Conservation (phyloP, 352 stramenopile genomes). For the Phytophthora pseudosyringae region DNA sequence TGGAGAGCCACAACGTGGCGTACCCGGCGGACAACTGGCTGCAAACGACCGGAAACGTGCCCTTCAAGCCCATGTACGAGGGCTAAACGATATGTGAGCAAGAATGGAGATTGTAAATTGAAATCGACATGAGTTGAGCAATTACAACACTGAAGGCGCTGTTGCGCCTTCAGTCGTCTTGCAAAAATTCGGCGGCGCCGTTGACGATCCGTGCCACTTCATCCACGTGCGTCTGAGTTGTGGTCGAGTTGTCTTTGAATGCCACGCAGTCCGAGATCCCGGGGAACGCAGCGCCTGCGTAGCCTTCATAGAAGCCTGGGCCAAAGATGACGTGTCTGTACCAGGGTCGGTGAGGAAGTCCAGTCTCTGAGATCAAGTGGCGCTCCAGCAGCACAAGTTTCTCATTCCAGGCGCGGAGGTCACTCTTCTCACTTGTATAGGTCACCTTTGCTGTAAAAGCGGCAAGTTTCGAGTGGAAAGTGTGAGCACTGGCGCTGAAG, state of each 20-base stretch:
- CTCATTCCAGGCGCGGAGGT: constrained; percentile 12
- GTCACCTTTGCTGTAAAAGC: constrained; percentile 27
- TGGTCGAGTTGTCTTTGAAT: constrained; percentile 21
- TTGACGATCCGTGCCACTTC: constrained; percentile 25
- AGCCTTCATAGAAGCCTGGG: constrained; percentile 32
- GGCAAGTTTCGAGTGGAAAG: constrained; percentile 19
- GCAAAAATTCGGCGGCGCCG: constrained; percentile 34
- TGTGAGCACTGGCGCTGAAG: constrained; percentile 24
- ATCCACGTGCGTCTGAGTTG: constrained; percentile 32
- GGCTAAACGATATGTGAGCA: constrained; percentile 13
- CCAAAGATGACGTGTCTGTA: constrained; percentile 37
- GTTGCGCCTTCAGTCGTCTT: not conserved
- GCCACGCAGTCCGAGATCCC: constrained; percentile 29
- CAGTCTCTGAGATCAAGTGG: constrained; percentile 20
- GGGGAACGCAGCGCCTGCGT: constrained; percentile 21
- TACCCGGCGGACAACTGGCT: constrained; percentile 95
- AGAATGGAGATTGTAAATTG: not conserved
- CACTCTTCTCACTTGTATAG: constrained; percentile 1
- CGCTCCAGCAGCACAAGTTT: constrained; percentile 28
- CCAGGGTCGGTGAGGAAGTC: constrained; percentile 27
- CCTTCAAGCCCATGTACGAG: constrained; percentile 74
- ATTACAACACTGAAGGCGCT: no score
- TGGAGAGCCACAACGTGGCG: constrained; percentile 88
- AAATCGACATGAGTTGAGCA: no score
- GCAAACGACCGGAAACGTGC: constrained; percentile 83